These are phyloP conservation scores for Lanmaoa pseudosensibilis DNA, from an alignment of 768 basidiomycete genomes.

Conservation along the genomic window DNA sequence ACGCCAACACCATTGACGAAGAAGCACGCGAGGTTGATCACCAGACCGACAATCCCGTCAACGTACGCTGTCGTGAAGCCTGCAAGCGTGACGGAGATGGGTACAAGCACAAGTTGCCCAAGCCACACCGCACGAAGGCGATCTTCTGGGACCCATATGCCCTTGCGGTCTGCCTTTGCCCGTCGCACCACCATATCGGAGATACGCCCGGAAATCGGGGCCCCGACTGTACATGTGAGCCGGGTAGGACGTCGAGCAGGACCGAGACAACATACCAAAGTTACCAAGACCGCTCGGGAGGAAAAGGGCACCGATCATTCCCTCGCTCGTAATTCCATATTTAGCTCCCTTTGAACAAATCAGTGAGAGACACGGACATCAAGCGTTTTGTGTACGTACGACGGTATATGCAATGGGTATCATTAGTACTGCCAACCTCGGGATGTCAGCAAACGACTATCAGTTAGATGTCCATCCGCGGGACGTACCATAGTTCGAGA, in stretches of 20 bases:
- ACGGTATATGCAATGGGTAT: constrained; percentile 67
- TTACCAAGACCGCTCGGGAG: constrained; percentile 31
- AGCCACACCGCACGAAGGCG: constrained; percentile 54
- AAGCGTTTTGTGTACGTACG: constrained; percentile 36
- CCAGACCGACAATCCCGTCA: constrained; percentile 48
- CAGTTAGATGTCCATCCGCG: too few species aligned
- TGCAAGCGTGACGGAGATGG: constrained; percentile 47
- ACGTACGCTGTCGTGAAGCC: constrained; percentile 56
- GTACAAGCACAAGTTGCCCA: constrained; percentile 50
- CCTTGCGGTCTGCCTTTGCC: constrained; percentile 50
- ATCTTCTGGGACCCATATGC: constrained; percentile 68
- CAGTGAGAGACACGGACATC: background rate
- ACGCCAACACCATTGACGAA: constrained; percentile 69
- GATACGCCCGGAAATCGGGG: constrained; percentile 55
- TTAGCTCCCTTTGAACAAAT: constrained; percentile 45
- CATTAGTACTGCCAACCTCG: constrained; percentile 38
- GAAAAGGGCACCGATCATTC: constrained; percentile 24
- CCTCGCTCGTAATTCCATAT: constrained; percentile 26
- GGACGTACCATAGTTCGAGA: constrained; percentile 38
- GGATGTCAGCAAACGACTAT: background rate
- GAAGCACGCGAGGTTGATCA: constrained; percentile 51
- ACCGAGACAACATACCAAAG: constrained; percentile 12
- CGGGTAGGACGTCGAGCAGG: background rate
- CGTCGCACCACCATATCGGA: constrained; percentile 54
- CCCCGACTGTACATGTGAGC: constrained; percentile 46